These are phyloP conservation scores for Mucor sp. DNA, from an alignment of 371 early-diverging fungal species.

Conservation along the genomic window DNA sequence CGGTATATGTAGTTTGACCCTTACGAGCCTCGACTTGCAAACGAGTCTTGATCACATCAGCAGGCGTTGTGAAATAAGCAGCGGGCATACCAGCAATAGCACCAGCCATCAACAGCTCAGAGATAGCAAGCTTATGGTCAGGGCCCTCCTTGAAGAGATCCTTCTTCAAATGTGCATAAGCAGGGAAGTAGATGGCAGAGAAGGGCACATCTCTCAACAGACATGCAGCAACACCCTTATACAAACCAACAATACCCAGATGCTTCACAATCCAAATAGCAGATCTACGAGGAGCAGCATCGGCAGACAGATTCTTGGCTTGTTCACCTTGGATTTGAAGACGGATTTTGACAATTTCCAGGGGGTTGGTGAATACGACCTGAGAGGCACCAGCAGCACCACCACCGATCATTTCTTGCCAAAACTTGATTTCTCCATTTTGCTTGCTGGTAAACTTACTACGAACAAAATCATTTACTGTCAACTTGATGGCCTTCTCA, in stretches of 20 bases:
- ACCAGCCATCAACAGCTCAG: conserved; percentile 88
- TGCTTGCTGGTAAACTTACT: conserved; percentile 65
- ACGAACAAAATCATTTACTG: conserved; percentile 94
- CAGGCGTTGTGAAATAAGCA: conserved; percentile 96
- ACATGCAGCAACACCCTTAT: conserved; percentile 95
- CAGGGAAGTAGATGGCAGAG: conserved; percentile 96
- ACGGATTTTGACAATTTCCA: conserved; percentile 98
- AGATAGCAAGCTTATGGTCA: conserved; percentile 70
- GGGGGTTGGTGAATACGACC: conserved; percentile 94
- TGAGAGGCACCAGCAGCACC: conserved; percentile 91
- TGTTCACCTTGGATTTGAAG: conserved; percentile 89
- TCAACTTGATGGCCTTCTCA: conserved; percentile 98
- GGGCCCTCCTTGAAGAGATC: conserved; percentile 83
- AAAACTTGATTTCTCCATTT: conserved; percentile 75
- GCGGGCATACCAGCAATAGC: conserved; percentile 97
- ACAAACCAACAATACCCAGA: conserved; percentile 92
- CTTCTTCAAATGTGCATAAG: conserved; percentile 92
- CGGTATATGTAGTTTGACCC: conserved; percentile 88
- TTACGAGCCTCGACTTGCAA: conserved; percentile 91
- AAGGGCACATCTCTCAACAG: conserved; percentile 96
- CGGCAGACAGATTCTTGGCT: conserved; percentile 46
- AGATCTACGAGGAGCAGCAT: conserved; percentile 64
- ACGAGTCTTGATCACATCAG: conserved; percentile 98
- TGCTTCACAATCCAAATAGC: conserved; percentile 91
- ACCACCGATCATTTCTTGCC: conserved; percentile 88